Conservation (phyloP, 352 stramenopile genomes). For the Aphanomyces euteiches region DNA sequence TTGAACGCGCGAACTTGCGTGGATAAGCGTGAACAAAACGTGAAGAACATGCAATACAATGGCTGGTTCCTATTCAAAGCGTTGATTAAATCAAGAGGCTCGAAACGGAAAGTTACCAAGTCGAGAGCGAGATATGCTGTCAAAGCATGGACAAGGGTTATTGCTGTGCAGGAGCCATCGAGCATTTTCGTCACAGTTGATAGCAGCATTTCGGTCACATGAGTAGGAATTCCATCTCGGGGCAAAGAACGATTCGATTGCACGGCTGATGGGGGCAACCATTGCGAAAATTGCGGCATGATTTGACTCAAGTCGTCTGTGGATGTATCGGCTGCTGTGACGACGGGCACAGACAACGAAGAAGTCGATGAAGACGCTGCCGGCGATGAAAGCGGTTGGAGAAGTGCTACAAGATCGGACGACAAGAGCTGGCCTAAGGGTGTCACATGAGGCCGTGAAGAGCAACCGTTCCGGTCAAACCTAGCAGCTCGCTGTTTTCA, state of each 20-base stretch:
- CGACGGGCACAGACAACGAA: not conserved
- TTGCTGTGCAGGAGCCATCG: not conserved
- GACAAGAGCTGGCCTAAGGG: not conserved
- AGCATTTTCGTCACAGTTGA: not conserved
- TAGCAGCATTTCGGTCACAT: not conserved
- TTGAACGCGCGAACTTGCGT: not conserved
- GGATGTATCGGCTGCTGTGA: not conserved
- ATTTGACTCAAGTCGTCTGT: conserved; percentile 25
- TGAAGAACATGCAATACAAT: not conserved
- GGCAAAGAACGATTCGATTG: not conserved
- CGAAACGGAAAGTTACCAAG: not conserved
- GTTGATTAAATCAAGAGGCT: not conserved
- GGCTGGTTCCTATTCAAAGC: not conserved
- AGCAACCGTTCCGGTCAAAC: not conserved
- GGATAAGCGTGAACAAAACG: not conserved
- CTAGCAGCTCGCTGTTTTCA: conserved; percentile 15
- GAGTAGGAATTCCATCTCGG: not conserved
- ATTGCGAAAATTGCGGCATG: conserved; percentile 29
- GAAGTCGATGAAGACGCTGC: not conserved
- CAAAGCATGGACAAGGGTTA: not conserved
- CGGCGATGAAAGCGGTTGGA: not conserved
- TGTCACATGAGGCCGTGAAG: not conserved
- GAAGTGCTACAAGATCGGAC: conserved; percentile 1
- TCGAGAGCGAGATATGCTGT: not conserved
- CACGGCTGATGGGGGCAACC: conserved; percentile 17